Base-by-base conservation (phyloP, 306 rosid species). In the Castanea mollissima region DNA sequence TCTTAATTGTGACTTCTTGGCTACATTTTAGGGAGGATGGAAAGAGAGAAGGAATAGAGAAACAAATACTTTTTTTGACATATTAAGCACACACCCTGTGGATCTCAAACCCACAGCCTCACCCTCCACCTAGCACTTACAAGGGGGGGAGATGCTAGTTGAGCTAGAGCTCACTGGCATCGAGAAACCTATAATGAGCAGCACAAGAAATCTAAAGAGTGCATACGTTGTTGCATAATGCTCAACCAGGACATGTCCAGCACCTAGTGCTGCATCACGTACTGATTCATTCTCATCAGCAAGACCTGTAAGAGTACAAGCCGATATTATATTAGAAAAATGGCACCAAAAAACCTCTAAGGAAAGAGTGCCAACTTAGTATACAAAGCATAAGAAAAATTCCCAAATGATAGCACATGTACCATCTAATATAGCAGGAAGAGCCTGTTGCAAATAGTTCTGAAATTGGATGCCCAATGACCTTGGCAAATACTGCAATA, bases 251-350 rank as follows among this genome's bases (percentile, higher is more conserved):
- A 95, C 91, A 86, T 92, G 99, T 74, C 99, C 98, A 80, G 99
- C 99, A 76, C 99, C 99, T 20, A 95, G 84, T 15, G 97, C 98
- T 73, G 96, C 98, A n/a, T 95, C 99, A 58, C 99, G 98, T 35
- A 95, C 99, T 69, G 98, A 95, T 85, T 95, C 99, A 78, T 95
- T 95, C 90, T 95, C 99, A 87, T 95, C 99, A 55, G 99, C 99
- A 79, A 92, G 99, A 80, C 99, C 98, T 95, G 65, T 25, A 89
- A 23, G 65, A 38, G 55, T 77, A 67, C 34, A 57, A 65, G 20
- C 20, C 23, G 12, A 54, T 34, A 79, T 27, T 20, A 31, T 68
- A 32, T 63, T 78, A 62, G 29, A 35, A 77, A 56, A 74, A 60
- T 32, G 2, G 73, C 16, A n/a, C 21, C 38, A 31, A 32, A 57